A percentile compares a stretch with the other conserved stretches of the same genome.
Evolutionary conservation across 2,329 filamentous ascomycete species (phyloP).

Genomic region (Sporothrix brasiliensis): DNA sequence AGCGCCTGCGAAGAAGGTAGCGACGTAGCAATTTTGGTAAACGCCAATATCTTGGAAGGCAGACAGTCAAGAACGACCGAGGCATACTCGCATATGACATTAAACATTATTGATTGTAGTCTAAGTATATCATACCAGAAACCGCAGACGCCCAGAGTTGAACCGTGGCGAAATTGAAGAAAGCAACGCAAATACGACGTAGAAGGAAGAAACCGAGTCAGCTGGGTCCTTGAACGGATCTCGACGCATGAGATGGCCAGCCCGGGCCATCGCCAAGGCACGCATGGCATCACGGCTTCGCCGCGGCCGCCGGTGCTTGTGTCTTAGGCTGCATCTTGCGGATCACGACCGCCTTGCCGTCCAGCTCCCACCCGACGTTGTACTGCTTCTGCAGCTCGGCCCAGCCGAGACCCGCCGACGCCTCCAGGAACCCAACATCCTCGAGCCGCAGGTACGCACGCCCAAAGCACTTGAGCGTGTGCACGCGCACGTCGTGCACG

Average conservation of each 20-base stretch:
- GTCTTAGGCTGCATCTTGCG: conserved; percentile 54
- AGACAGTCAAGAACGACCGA: too few relatives aligned
- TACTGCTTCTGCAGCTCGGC: conserved; percentile 66
- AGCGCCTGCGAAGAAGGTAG: too few relatives aligned
- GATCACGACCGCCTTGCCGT: conserved; percentile 75
- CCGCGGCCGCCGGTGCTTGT: background rate
- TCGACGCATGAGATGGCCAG: too few relatives aligned
- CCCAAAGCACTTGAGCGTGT: conserved; percentile 85
- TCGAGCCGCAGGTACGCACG: conserved; percentile 72
- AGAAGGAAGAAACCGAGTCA: too few relatives aligned
- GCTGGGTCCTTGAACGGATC: too few relatives aligned
- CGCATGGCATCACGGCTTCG: background rate
- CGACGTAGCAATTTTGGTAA: too few relatives aligned
- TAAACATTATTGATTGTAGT: background rate
- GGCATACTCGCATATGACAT: background rate
- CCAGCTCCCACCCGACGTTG: conserved; percentile 82
- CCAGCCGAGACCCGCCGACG: conserved; percentile 71
- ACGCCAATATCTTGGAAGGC: too few relatives aligned
- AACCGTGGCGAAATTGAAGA: too few relatives aligned
- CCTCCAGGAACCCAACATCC: conserved; percentile 69
- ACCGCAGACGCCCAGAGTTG: too few relatives aligned
- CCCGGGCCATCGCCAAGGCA: too few relatives aligned
- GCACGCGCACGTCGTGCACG: conserved; percentile 70
- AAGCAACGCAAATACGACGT: background rate
- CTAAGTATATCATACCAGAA: background rate